Evolutionary conservation across 805 yeast genomes (phyloP), one percentile per base, ranked within the genome.

Genomic region (Zygoascus tannicola): DNA sequence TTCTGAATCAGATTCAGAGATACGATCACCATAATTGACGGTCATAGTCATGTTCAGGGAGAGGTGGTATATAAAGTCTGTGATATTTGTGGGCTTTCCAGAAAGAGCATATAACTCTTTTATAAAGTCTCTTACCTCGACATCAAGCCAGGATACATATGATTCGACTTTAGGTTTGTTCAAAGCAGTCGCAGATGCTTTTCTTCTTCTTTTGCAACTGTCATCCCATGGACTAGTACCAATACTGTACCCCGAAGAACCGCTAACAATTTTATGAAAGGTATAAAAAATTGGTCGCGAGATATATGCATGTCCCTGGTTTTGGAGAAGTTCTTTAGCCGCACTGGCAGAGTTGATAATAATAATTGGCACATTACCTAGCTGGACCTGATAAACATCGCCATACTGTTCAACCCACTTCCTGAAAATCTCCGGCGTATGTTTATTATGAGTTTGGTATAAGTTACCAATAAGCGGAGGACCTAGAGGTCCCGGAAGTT

Each of bases 241-340:
- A 34, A 66, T 66, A 1, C 70, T 67, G 36, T 64, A 63, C 2
- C 71, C 69, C 46, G 45, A 63, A 35, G 50, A 64, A 22, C 52
- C 83, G 71, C 32, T 81, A 66, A 60, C 61, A 22, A 81, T 67
- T 20, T 69, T 64, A 61, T 83, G 92, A 62, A 83, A 83, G 1
- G 87, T 80, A 56, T 74, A 74, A 45, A 72, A 65, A 19, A 68
- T 61, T 0, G 92, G 92, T 36, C 92, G 64, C 2, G 88, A 81
- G 53, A 76, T 80, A n/a, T 22, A 38, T 3, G 34, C 18, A 47
- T 73, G 74, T 3, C 77, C 72, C 30, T 65, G 58, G 67, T 66
- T 20, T 56, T 56, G 28, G 70, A 38, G 41, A 3, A 38, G 32
- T 56, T 20, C 64, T 64, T 32, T 60, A 56, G 2, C 78, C 74